Conservation (phyloP, 208 protist genomes). For the Trypanosoma vivax region DNA sequence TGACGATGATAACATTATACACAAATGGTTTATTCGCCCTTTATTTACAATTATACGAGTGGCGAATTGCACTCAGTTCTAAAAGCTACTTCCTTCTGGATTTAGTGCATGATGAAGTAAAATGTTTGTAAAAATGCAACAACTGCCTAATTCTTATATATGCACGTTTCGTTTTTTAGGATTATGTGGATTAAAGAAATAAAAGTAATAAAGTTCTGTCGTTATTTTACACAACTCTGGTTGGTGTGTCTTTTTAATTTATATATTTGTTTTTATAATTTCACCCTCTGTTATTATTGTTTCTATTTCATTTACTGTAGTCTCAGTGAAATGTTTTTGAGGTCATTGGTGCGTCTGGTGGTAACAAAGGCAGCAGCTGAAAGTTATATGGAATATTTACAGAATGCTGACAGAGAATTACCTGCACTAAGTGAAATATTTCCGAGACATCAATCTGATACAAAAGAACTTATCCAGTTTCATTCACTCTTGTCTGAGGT, state of each 20-base stretch:
- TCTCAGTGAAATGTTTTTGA: slow-evolving; percentile 14
- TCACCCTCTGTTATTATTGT: slow-evolving; percentile 6
- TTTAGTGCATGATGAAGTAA: too few species aligned
- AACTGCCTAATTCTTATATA: too few species aligned
- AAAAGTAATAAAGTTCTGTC: too few species aligned
- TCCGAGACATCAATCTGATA: slow-evolving; percentile 26
- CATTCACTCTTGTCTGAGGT: slow-evolving; percentile 55
- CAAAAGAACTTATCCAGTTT: slow-evolving; percentile 50
- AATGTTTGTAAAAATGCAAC: too few species aligned
- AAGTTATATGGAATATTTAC: slow-evolving; percentile 62
- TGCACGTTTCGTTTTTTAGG: too few species aligned
- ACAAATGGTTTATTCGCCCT: too few species aligned
- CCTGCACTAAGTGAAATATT: slow-evolving; percentile 63
- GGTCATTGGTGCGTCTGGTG: slow-evolving; percentile 7
- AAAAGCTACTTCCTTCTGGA: too few species aligned
- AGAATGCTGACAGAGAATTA: slow-evolving; percentile 49
- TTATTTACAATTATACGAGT: too few species aligned
- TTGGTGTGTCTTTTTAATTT: slow-evolving; percentile 7
- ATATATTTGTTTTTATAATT: background rate
- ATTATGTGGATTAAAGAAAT: too few species aligned
- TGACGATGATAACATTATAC: too few species aligned
- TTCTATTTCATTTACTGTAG: slow-evolving; percentile 4
- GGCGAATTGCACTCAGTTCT: too few species aligned
- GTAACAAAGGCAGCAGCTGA: slow-evolving; percentile 25
- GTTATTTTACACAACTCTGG: slow-evolving; percentile 11